Evolutionary conservation across 1,139 yeast species (phyloP).

Genomic region (Geotrichum citri-aurantii): DNA sequence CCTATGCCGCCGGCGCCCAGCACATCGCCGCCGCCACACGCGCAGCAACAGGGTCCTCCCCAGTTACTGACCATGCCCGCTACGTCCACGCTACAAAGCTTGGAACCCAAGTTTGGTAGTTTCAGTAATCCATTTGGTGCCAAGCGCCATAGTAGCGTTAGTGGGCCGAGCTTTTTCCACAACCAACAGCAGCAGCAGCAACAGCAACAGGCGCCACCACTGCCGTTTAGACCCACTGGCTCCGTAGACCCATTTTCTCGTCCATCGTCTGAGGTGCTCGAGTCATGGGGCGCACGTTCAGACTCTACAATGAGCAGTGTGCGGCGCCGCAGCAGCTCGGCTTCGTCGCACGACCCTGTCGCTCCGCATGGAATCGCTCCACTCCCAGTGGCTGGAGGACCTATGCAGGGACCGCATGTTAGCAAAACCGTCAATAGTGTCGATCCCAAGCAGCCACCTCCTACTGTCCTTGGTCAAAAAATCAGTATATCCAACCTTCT

Average conservation of each 20-base stretch:
- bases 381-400: not conserved
- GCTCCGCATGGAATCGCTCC: not conserved
- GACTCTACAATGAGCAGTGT: not conserved
- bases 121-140: constrained; percentile 7
- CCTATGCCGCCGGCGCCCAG: constrained; percentile 17
- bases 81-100: constrained; percentile 6
- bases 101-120: not conserved
- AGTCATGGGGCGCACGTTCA: not conserved
- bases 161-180: constrained; percentile 1
- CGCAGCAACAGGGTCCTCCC: constrained; percentile 3
- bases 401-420: not conserved
- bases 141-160: constrained; percentile 5
- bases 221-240: not conserved
- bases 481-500: constrained; percentile 12
- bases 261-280: constrained; percentile 11
- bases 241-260: constrained; percentile 1
- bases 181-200: not conserved
- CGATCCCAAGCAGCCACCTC: not conserved
- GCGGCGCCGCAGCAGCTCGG: constrained; percentile 10
- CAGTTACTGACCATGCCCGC: constrained; percentile 10
- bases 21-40: not conserved
- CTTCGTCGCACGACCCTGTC: constrained; percentile 3
- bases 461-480: not conserved
- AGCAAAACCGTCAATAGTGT: not conserved
- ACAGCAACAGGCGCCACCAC: constrained; percentile 2